Percentiles rank a stretch among this genome's conserved stretches.
phyloP scores from a whole-genome alignment of 805 yeast species.

The Yarrowia sp. region DNA sequence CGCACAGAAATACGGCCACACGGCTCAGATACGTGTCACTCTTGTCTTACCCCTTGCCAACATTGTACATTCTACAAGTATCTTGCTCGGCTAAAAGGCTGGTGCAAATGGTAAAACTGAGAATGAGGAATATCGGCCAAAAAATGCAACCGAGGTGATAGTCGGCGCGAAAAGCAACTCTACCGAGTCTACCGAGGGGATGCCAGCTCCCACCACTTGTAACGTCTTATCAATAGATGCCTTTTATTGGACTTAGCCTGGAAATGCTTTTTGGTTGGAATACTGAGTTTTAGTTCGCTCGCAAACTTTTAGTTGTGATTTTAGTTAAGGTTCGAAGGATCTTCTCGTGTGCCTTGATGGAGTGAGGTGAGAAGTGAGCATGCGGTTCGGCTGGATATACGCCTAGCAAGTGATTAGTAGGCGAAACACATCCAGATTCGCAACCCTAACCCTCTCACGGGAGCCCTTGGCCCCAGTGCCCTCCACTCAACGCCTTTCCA shows the following conservation, averaged over 20 bases:
- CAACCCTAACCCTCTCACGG: background rate
- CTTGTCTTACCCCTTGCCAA: no score
- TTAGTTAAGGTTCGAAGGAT: background rate
- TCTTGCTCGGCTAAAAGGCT: background rate
- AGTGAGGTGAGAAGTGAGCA: background rate
- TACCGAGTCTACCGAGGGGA: no score
- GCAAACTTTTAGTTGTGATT: background rate
- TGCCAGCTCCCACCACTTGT: no score
- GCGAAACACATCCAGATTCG: no score
- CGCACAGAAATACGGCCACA: no score
- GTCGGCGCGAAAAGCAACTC: background rate
- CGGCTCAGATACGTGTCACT: no score
- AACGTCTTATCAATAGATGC: background rate
- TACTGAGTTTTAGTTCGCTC: background rate
- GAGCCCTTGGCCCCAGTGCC: no score
- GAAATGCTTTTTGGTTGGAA: background rate
- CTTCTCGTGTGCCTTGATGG: slow-evolving; percentile 4
- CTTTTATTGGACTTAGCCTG: background rate
- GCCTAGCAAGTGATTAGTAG: no score
- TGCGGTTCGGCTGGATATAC: slow-evolving; percentile 12
- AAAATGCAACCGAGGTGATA: no score
- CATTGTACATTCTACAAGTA: no score
- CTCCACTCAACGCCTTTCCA: background rate
- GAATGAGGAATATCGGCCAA: no score
- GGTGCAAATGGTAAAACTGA: no score